Base-by-base conservation (phyloP, 2,329 filamentous ascomycete genomes). In the Cladosporium sp. region DNA sequence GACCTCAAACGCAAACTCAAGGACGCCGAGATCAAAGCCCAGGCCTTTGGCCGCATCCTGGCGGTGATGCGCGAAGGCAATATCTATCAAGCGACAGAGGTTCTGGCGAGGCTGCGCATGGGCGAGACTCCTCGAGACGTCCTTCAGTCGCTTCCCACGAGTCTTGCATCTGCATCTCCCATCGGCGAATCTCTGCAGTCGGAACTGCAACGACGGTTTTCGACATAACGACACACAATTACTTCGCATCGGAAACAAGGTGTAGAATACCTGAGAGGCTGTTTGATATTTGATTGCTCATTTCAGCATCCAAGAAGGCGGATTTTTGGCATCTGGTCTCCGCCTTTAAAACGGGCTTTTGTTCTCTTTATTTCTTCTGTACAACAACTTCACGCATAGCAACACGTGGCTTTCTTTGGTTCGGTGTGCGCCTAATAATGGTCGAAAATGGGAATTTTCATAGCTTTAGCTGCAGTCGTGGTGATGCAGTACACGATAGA, bases 21-120 rank as follows among this genome's bases (percentile, higher is more conserved):
- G 36, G 59, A 71, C 62, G 51, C 71, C 32, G 66, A 68, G 10
- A 64, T 66, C 26, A 66, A 65, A 28, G 66, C 51, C 18, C 30
- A 55, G 24, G 69, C 66, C 11, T 65, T 70, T 12, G 69, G 69
- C 4, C 65, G 63, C 0, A 49, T 73, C 24, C 34, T 73, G n/a
- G 60, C 65, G 15, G 60, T 66, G 18, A 55, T 74, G 36, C 69
- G 69, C 30, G 30, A 64, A 49, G 68, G 72, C 3, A 68, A 65
- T 38, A 68, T 74, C 28, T 34, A 68, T 8, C 65, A 71, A 21
- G 71, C 72, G 6, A 67, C 67, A 18, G 67, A 67, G 49, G 36
- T 68, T 8, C 64, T 73, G 21, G 72, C 71, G 10, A 67, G 68
- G 5, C 58, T 74, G 14, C 68, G 72, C 10, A 36, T 71, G 26